Conservation (phyloP, 1,284 basidiomycete genomes). For the Afroboletus lepidellus region DNA sequence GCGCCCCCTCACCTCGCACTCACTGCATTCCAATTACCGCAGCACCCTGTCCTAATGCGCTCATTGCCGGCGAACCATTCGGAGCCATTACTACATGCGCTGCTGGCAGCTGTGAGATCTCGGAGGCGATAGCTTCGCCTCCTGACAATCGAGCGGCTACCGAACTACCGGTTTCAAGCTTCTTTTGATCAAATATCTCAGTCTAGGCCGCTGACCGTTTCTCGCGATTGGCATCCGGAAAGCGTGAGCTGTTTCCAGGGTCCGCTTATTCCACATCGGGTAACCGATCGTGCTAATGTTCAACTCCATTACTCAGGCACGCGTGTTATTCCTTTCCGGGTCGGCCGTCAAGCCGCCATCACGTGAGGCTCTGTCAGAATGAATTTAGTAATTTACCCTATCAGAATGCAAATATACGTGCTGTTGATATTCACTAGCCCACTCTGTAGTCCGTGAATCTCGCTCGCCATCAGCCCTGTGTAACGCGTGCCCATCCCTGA, state of each 20-base stretch:
- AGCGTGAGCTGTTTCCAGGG: slow-evolving; percentile 33
- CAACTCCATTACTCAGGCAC: slow-evolving; percentile 25
- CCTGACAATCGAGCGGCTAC: slow-evolving; percentile 38
- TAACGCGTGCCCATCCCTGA: slow-evolving; percentile 13
- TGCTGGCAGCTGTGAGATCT: slow-evolving; percentile 34
- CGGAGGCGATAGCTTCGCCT: slow-evolving; percentile 34
- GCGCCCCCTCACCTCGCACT: slow-evolving; percentile 4
- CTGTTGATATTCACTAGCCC: slow-evolving; percentile 16
- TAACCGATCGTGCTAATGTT: slow-evolving; percentile 28
- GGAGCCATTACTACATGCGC: slow-evolving; percentile 32
- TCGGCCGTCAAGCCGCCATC: slow-evolving; percentile 1
- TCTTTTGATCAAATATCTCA: slow-evolving; percentile 29
- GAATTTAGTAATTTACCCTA: slow-evolving; percentile 18
- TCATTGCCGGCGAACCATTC: slow-evolving; percentile 29
- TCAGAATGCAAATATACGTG: slow-evolving; percentile 32
- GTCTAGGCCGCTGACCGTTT: slow-evolving; percentile 25
- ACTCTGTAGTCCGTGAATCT: slow-evolving; percentile 25
- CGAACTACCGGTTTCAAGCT: slow-evolving; percentile 27
- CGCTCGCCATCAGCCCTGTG: slow-evolving; percentile 18
- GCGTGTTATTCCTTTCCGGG: slow-evolving; percentile 23
- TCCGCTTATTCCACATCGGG: slow-evolving; percentile 30
- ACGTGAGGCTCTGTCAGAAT: slow-evolving; percentile 17
- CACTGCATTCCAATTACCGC: slow-evolving; percentile 19
- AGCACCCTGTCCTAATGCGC: slow-evolving; percentile 23
- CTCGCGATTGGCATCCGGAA: slow-evolving; percentile 26